Conservation (phyloP, 192 early-diverging fungal genomes). For the Entomortierella lignicola region DNA sequence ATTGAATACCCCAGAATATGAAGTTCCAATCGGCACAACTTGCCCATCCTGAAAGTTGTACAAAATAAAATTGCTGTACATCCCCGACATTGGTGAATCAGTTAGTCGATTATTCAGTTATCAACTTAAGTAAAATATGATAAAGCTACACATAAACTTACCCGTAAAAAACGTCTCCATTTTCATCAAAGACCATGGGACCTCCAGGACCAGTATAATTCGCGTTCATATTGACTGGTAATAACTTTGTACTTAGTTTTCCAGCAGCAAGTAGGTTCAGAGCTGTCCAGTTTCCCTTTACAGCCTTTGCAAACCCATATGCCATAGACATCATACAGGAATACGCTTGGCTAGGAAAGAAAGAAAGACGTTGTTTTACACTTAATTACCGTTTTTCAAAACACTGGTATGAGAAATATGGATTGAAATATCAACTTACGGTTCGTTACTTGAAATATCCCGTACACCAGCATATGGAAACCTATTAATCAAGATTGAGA, state of each 20-base stretch:
- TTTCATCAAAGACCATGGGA: constrained; percentile 38
- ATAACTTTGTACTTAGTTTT: constrained; percentile 42
- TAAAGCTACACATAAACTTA: not conserved
- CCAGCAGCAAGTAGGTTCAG: constrained; percentile 28
- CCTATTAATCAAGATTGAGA: constrained; percentile 3
- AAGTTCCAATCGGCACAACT: constrained; percentile 36
- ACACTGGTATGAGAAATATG: too few relatives aligned
- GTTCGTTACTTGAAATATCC: constrained; percentile 61
- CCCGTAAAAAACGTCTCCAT: constrained; percentile 36
- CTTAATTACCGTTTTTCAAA: too few relatives aligned
- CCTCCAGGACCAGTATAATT: constrained; percentile 61
- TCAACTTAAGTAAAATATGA: not conserved
- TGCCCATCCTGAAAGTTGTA: constrained; percentile 53
- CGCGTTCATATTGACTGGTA: constrained; percentile 50
- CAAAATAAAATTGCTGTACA: constrained; percentile 54
- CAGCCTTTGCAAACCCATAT: constrained; percentile 51
- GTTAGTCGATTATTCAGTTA: not conserved
- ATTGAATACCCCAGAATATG: constrained; percentile 48
- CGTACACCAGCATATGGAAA: constrained; percentile 57
- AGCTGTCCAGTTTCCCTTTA: constrained; percentile 41
- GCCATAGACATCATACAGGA: constrained; percentile 68
- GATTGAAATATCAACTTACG: constrained; percentile 52
- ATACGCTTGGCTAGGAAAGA: constrained; percentile 57
- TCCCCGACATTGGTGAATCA: too few relatives aligned
- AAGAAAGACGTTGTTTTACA: not conserved